Base-by-base conservation (phyloP, 768 basidiomycete genomes). In the Dioszegia aurantiaca region DNA sequence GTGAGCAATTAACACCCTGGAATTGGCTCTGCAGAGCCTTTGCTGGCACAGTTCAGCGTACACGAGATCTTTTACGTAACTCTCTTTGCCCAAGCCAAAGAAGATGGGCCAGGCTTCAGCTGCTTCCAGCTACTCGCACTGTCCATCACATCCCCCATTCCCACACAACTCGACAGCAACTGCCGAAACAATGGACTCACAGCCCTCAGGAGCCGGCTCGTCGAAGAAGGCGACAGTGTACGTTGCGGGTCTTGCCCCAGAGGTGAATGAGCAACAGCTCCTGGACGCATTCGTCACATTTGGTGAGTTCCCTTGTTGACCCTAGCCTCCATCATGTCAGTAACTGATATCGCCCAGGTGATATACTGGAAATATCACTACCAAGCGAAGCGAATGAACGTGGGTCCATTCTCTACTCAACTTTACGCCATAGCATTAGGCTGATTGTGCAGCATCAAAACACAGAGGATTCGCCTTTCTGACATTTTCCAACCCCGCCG, bases 401-500 rank as follows among this genome's bases (percentile, higher is more conserved):
- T 56, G 80, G 82, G 62, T 79, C 83, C 31, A 8, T n/a, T 37
- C 37, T 17, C 14, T 14, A 4, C 16, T 2, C 53, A n/a, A 24
- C 24, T 3, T 10, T 3, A 23, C 39, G 3, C 28, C 26, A 16
- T 5, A 39, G 16, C 17, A 24, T 31, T 4, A 6, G 48, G 14
- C 57, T 58, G 24, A 62, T n/a, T 31, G 14, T 59, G 12, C 43
- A 75, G 70, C 66, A 27, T 44, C 52, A 19, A 70, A 70, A 64
- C 78, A 78, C 59, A 85, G 91, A 43, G 94, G 93, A 10, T 97
- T 92, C 78, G 94, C 87, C 9, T 97, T 97, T 73, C 84, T 97
- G 46, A 92, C 91, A 1, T 98, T 84, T 74, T 78, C 85, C 11
- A 87, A 86, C 6, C 73, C 87, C 9, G 82, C 83, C 23, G 90